Evolutionary conservation across 2,329 filamentous ascomycete genomes (phyloP), one percentile per base, ranked within the genome.

Genomic region (Fusarium verticillioides): DNA sequence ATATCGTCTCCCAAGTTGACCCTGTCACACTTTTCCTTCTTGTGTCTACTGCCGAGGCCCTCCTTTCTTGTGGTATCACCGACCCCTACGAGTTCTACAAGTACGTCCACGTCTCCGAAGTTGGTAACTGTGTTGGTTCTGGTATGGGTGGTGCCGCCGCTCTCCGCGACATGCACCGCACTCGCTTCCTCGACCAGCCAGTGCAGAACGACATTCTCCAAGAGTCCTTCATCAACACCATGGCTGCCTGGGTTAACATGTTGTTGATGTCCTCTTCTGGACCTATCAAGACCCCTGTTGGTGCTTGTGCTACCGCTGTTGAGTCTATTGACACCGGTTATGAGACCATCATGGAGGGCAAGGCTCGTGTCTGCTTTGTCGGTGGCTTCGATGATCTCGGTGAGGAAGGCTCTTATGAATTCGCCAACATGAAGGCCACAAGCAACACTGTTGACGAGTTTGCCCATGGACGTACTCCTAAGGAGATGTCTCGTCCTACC

Each of bases 241-340:
- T 99, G 96, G 93, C 94, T 77, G 96, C 96, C 21, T 99, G 96
- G 96, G 95, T 99, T 65, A 99, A 99, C 88, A 99, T 99, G 96
- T 87, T 99, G 84, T 87, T 99, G 73, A 87, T 99, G 73, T 99
- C 96, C 9, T 98, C 96, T 9, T 98, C 96, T 59, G 96, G 96
- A 76, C 94, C 96, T 46, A 98, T 99, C 88, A 98, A 98, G 88
- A 98, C 97, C 1, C 96, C 96, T 7, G 96, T 98, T 58, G 96
- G 96, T 86, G 96, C 96, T 80, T 99, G 96, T 82, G 96, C 96
- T 65, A 99, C 96, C 37, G 94, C 96, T 75, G 95, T 99, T 50
- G 97, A 99, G 85, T 99, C 96, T 8, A 89, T 99, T 60, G 96
- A 99, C 78, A 97, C 97, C 80, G 96, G 96, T 79, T 98, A 97